Evolutionary conservation across 2,329 filamentous ascomycete genomes (phyloP), one percentile per base, ranked within the genome.

Genomic region (Plectosphaerella plurivora): DNA sequence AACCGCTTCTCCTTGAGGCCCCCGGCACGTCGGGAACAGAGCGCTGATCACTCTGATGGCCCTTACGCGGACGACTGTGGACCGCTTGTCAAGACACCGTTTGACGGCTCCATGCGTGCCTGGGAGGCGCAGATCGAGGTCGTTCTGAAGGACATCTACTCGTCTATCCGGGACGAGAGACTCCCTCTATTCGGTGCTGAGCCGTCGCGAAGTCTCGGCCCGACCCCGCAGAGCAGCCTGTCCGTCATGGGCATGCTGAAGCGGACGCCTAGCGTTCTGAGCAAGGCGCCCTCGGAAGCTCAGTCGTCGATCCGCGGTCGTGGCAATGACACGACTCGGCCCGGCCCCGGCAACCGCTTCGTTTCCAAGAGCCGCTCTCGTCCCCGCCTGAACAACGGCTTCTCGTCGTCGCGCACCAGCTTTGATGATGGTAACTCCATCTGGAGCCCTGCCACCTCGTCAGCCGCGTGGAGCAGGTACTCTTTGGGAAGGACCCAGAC

Each of bases 391-490:
- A 87, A 87, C 41, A 93, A 88, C 41, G 91, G 89, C 12, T 83
- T 96, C 64, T 91, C 88, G 22, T 97, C 93, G 0, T 97, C 91
- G 65, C 84, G 92, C 49, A 97, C 93, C 10, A 97, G 93, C 69
- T 83, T 99, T 58, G 94, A 99, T 55, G 94, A 99, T 61, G 84
- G 86, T 54, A 89, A 85, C 55, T 95, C 91, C 2, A 79, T 97
- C 46, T 97, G 91, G 90, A 97, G 90, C 61, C 94, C 94, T 11
- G 76, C 83, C 1, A 72, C 77, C 39, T 91, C 90, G 18, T 96
- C 91, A n/a, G 96, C 91, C 58, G 94, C 89, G 0, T 97, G 92
- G 91, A 97, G 92, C 73, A 93, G 90, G 62, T 89, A 94, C 64
- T 97, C 93, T 1, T 79, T 96, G 55, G 91, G 92, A 33, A 91